Evolutionary conservation across 2,329 filamentous ascomycete species (phyloP).

Genomic region (Aspergillus awamori): DNA sequence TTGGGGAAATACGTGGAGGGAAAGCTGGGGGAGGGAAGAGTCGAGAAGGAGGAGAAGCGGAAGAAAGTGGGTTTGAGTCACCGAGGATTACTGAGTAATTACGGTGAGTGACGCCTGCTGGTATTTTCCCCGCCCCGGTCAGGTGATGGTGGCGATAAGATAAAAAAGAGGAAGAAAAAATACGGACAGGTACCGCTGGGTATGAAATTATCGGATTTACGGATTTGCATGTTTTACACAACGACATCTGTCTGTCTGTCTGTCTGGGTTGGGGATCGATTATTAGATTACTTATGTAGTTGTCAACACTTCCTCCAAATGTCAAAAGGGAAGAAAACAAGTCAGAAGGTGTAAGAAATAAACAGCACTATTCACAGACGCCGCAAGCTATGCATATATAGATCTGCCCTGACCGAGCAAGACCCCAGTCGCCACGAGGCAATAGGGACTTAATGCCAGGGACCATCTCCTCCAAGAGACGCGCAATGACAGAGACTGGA

Average conservation of each 20-base stretch:
- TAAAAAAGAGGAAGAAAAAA: neutral
- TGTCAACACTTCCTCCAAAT: too few species aligned
- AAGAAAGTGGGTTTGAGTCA: conserved; percentile 4
- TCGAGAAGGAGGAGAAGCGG: neutral
- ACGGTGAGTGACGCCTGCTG: neutral
- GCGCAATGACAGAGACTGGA: neutral
- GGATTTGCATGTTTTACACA: too few species aligned
- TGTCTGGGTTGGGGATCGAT: neutral
- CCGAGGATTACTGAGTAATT: neutral
- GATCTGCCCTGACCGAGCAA: neutral
- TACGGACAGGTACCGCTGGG: too few species aligned
- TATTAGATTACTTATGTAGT: neutral
- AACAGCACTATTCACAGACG: conserved; percentile 20
- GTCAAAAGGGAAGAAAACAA: neutral
- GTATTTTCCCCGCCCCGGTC: neutral
- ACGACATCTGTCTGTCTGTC: too few species aligned
- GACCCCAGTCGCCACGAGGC: neutral
- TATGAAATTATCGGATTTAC: too few species aligned
- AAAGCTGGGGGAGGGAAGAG: neutral
- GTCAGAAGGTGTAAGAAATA: neutral
- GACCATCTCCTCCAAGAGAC: neutral
- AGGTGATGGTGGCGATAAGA: conserved; percentile 11
- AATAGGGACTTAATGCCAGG: neutral
- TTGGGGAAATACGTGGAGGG: neutral
- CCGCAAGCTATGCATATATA: conserved; percentile 31